Conservation (phyloP, 2,329 filamentous ascomycete genomes). For the Trichoderma sp. region DNA sequence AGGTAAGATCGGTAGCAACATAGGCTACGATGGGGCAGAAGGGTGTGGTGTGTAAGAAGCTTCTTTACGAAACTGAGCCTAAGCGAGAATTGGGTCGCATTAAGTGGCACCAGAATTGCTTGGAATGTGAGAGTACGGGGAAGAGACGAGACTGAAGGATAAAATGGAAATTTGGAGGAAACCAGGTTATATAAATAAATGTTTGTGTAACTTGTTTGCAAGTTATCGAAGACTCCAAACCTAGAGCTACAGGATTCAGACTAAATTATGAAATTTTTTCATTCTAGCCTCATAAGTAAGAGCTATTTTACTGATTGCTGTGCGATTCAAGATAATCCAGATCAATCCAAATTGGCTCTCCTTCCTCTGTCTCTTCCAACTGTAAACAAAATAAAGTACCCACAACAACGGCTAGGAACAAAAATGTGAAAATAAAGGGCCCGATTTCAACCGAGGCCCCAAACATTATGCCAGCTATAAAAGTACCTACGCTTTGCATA, state of each 20-base stretch:
- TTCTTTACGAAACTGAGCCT: background rate
- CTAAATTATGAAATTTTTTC: background rate
- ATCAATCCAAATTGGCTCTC: background rate
- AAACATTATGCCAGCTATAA: background rate
- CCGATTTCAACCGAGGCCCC: background rate
- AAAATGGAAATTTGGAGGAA: background rate
- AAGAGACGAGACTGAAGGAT: background rate
- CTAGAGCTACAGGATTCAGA: background rate
- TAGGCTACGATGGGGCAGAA: background rate
- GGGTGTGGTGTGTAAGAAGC: background rate
- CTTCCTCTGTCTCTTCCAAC: background rate
- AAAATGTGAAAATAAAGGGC: background rate
- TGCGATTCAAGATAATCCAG: background rate
- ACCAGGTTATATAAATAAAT: background rate
- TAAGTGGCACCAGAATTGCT: background rate
- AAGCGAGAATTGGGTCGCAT: background rate
- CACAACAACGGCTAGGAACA: constrained; percentile 1
- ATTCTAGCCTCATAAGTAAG: background rate
- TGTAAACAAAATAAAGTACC: background rate
- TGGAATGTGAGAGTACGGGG: background rate
- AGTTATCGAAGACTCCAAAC: background rate
- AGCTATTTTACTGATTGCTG: background rate
- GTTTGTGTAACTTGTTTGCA: no score
- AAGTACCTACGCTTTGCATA: constrained; percentile 9
- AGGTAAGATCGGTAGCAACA: background rate